A percentile compares a stretch with the other conserved stretches of the same genome.
phyloP scores from a whole-genome alignment of 257 asterid species.

The Scutellaria baicalensis region DNA sequence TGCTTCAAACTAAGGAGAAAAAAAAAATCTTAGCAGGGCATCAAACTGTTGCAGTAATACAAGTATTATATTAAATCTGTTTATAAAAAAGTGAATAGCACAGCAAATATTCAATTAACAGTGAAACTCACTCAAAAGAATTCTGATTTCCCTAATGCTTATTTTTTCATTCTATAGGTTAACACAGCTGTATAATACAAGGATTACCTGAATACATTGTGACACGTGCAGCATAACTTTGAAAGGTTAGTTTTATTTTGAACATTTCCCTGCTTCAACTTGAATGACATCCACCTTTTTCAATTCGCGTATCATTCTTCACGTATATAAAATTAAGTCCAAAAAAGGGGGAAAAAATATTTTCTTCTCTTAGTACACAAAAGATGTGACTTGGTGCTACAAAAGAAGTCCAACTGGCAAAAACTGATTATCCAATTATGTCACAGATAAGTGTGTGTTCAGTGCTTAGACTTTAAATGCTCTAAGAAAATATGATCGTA shows the following conservation, averaged over 20 bases:
- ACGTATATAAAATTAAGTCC: not conserved
- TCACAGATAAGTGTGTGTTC: not conserved
- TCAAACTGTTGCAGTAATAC: not conserved
- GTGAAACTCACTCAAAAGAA: not conserved
- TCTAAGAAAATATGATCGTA: not conserved
- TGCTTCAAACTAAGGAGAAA: slow-evolving; percentile 13
- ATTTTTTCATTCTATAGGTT: not conserved
- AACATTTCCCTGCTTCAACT: not conserved
- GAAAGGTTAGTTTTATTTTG: no score
- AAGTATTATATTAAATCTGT: not conserved
- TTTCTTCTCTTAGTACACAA: not conserved
- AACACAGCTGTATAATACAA: not conserved
- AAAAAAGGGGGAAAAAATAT: not conserved
- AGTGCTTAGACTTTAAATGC: not conserved
- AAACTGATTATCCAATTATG: not conserved
- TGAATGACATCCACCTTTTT: not conserved
- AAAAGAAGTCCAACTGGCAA: not conserved
- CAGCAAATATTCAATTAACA: not conserved
- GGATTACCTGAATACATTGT: not conserved
- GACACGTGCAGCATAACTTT: not conserved
- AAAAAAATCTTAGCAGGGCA: not conserved
- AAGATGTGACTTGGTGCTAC: not conserved
- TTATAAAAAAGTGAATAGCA: not conserved
- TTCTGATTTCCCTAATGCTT: not conserved
- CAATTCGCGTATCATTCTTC: not conserved